Conservation (phyloP, 2,329 filamentous ascomycete species). For the Ophiostoma novo-ulmi region DNA sequence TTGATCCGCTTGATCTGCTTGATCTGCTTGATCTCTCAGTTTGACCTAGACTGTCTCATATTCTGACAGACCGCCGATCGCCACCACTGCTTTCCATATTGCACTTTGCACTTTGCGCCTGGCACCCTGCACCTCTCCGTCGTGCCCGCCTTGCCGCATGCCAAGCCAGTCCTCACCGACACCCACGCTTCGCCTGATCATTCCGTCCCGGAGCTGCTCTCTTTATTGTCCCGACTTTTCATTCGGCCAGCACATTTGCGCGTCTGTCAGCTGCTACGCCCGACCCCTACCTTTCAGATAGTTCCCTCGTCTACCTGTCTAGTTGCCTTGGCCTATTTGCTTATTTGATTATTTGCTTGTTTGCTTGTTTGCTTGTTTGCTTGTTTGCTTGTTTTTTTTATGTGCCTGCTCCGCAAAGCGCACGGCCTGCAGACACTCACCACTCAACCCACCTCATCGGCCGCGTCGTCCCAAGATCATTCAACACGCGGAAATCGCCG, state of each 20-base stretch:
- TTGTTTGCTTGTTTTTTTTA: background rate
- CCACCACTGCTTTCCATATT: background rate
- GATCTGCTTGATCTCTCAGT: background rate
- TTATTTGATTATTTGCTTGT: background rate
- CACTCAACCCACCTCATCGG: background rate
- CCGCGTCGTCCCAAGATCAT: background rate
- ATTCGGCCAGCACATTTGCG: background rate
- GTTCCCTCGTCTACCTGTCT: background rate
- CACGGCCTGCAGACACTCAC: background rate
- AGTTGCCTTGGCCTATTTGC: too few species aligned
- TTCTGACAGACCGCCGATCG: slow-evolving; percentile 12
- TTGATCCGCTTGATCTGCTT: too few species aligned
- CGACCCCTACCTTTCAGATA: background rate
- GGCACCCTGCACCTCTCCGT: background rate
- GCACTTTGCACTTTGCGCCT: background rate
- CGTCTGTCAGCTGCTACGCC: background rate
- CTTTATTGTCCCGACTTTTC: background rate
- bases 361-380: background rate
- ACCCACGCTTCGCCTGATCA: slow-evolving; percentile 4
- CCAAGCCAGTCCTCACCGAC: slow-evolving; percentile 13
- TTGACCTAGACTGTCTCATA: background rate
- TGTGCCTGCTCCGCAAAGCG: background rate
- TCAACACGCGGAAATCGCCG: background rate
- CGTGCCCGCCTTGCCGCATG: slow-evolving; percentile 4
- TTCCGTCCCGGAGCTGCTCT: background rate